Evolutionary conservation across 140 eudicot genomes (phyloP).

Genomic region (Cichorium intybus): DNA sequence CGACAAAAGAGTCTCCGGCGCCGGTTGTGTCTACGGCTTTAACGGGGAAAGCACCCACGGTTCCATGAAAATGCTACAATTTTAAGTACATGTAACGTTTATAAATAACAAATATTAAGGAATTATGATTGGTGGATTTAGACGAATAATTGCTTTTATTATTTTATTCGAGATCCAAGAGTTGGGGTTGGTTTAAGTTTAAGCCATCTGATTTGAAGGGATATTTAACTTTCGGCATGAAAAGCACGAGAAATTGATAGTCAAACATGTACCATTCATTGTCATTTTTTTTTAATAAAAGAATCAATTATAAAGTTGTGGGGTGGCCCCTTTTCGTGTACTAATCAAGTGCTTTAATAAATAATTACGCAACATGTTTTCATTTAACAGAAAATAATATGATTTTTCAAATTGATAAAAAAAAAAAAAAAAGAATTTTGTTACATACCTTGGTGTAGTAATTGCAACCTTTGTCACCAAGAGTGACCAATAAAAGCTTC

Average conservation of each 20-base stretch:
- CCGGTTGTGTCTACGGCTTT: conserved; percentile 91
- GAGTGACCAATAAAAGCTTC: conserved; percentile 91
- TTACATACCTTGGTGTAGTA: conserved; percentile 84
- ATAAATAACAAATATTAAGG: too few relatives aligned
- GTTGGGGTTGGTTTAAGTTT: too few relatives aligned
- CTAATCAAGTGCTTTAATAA: neutral
- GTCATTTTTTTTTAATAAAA: too few relatives aligned
- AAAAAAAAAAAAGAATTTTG: neutral
- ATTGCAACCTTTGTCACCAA: conserved; percentile 92
- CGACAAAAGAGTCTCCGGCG: conserved; percentile 93
- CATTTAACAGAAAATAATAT: too few relatives aligned
- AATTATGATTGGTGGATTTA: too few relatives aligned
- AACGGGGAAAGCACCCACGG: conserved; percentile 54
- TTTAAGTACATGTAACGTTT: too few relatives aligned
- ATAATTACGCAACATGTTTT: neutral
- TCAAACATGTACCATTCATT: conserved; percentile 29
- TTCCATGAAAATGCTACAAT: conserved; percentile 67
- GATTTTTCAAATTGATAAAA: neutral
- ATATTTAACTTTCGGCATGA: conserved; percentile 18
- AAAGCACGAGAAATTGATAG: conserved; percentile 9
- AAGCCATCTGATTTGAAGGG: neutral
- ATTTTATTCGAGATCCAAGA: conserved; percentile 5
- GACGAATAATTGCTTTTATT: neutral
- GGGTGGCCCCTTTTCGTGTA: conserved; percentile 25
- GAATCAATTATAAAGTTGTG: conserved; percentile 10